phyloP scores from a whole-genome alignment of 2,329 filamentous ascomycete species.

The Colletotrichum nymphaeae region DNA sequence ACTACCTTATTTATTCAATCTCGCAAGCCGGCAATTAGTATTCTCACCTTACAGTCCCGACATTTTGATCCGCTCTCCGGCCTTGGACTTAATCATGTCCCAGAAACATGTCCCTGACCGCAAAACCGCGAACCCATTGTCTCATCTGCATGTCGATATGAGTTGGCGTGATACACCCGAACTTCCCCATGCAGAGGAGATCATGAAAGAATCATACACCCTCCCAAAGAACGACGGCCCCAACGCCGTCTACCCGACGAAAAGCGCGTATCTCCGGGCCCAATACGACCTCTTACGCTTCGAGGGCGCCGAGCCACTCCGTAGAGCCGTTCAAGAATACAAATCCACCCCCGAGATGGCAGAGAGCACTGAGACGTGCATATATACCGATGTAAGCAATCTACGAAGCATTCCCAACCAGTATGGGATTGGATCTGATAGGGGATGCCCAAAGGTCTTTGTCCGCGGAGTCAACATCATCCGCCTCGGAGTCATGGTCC shows the following conservation, averaged over 20 bases:
- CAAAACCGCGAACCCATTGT: too few species aligned
- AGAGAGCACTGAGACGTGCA: slow-evolving; percentile 68
- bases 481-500: slow-evolving; percentile 70
- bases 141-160: background rate
- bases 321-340: slow-evolving; percentile 72
- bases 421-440: background rate
- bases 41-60: background rate
- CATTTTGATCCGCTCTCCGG: background rate
- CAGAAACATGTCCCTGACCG: background rate
- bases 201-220: slow-evolving; percentile 50
- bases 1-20: background rate
- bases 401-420: background rate
- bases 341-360: slow-evolving; percentile 61
- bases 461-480: slow-evolving; percentile 11
- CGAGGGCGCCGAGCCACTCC: slow-evolving; percentile 76
- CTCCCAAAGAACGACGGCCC: slow-evolving; percentile 64
- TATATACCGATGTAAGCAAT: slow-evolving; percentile 75
- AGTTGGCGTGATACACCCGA: slow-evolving; percentile 54
- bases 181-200: slow-evolving; percentile 64
- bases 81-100: background rate
- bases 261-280: slow-evolving; percentile 74
- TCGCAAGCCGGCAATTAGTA: background rate
- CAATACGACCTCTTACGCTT: slow-evolving; percentile 83
- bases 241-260: slow-evolving; percentile 67
- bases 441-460: background rate